These are phyloP conservation scores for Trichomonascus vanleenenianus DNA, from an alignment of 805 yeast genomes.

Conservation along the genomic window DNA sequence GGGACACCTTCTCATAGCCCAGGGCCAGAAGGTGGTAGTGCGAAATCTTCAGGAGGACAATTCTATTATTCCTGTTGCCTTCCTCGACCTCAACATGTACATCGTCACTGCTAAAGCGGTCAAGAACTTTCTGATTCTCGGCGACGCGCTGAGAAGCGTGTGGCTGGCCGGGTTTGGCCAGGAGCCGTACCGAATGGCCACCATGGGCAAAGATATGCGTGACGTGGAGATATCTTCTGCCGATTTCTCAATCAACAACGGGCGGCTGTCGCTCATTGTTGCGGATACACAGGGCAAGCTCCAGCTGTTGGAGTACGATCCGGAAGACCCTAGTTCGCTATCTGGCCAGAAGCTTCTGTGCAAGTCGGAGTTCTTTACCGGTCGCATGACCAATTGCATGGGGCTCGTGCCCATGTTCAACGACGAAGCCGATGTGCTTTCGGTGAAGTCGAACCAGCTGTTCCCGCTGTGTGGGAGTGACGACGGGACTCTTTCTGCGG, in stretches of 20 bases:
- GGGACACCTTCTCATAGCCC: conserved; percentile 76
- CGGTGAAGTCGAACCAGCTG: conserved; percentile 23
- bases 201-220: conserved; percentile 66
- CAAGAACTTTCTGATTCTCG: conserved; percentile 72
- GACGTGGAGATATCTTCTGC: conserved; percentile 56
- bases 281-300: conserved; percentile 63
- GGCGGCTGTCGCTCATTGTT: conserved; percentile 55
- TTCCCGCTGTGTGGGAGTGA: conserved; percentile 60
- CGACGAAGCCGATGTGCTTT: conserved; percentile 4
- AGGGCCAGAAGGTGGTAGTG: conserved; percentile 75
- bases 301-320: conserved; percentile 79
- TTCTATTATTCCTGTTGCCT: conserved; percentile 87
- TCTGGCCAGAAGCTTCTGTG: conserved; percentile 72
- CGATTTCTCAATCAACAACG: conserved; percentile 70
- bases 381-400: conserved; percentile 36
- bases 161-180: conserved; percentile 87
- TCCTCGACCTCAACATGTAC: conserved; percentile 75
- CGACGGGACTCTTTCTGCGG: conserved; percentile 73
- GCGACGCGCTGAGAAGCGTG: conserved; percentile 71
- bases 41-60: conserved; percentile 82
- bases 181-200: conserved; percentile 83
- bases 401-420: conserved; percentile 19
- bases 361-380: conserved; percentile 62
- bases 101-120: conserved; percentile 73
- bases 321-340: conserved; percentile 77